phyloP scores from a whole-genome alignment of 164 flowering plant species.

The Saururus chinensis region DNA sequence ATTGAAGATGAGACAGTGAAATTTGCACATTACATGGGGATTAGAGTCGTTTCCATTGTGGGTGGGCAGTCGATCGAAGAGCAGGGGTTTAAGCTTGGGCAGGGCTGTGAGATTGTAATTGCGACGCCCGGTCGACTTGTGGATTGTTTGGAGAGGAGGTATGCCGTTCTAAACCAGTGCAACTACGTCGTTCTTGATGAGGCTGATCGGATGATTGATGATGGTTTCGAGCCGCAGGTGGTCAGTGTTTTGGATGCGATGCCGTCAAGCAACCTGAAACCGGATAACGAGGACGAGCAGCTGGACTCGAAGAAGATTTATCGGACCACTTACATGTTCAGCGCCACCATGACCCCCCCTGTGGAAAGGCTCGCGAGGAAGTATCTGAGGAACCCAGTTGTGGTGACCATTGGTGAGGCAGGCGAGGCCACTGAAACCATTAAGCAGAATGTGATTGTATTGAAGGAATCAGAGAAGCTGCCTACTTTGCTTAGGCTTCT shows the following conservation, averaged over 20 bases:
- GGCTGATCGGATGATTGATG: conserved; percentile 89
- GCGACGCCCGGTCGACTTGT: conserved; percentile 85
- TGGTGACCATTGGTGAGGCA: conserved; percentile 81
- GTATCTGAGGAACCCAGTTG: conserved; percentile 87
- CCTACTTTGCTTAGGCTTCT: conserved; percentile 44
- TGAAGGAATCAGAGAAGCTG: conserved; percentile 71
- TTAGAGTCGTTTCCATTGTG: conserved; percentile 74
- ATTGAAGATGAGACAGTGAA: conserved; percentile 87
- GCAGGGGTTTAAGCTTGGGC: conserved; percentile 72
- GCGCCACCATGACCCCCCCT: conserved; percentile 92
- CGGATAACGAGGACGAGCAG: conserved; percentile 92
- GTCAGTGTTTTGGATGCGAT: conserved; percentile 80
- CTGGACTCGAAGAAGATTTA: conserved; percentile 80
- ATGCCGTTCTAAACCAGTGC: conserved; percentile 72
- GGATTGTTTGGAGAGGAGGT: conserved; percentile 73
- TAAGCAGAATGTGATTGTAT: conserved; percentile 66
- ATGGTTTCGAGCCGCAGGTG: conserved; percentile 93
- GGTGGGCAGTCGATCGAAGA: conserved; percentile 93
- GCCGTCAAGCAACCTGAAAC: conserved; percentile 89
- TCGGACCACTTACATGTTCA: conserved; percentile 88
- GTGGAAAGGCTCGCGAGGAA: conserved; percentile 91
- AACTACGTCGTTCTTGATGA: conserved; percentile 91
- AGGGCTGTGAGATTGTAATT: conserved; percentile 83
- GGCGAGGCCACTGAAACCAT: conserved; percentile 81
- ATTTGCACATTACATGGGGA: conserved; percentile 72